A percentile compares a stretch with the other conserved stretches of the same genome.
These are phyloP conservation scores for Candida pseudofarinosa DNA, from an alignment of 805 yeast species.

Conservation along the genomic window DNA sequence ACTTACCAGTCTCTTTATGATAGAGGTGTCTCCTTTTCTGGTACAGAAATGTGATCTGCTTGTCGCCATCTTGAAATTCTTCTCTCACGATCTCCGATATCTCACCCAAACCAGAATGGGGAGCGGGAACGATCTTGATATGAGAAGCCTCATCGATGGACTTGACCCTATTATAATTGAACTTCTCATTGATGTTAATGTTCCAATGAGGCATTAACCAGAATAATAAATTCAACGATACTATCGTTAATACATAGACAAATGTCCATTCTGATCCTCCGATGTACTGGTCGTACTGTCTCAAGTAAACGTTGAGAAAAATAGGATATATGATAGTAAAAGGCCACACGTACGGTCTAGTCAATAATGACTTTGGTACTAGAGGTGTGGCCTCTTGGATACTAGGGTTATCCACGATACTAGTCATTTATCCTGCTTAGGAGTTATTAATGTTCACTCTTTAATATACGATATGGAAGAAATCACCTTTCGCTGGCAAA, in stretches of 20 bases:
- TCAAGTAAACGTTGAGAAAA: conserved; percentile 59
- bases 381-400: conserved; percentile 71
- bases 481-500: neutral
- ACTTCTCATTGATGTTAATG: conserved; percentile 59
- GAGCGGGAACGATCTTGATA: conserved; percentile 73
- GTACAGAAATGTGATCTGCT: conserved; percentile 70
- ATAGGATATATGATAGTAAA: conserved; percentile 74
- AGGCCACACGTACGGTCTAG: conserved; percentile 80
- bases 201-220: conserved; percentile 96
- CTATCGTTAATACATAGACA: conserved; percentile 71
- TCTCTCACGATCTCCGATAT: conserved; percentile 62
- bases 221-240: conserved; percentile 69
- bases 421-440: conserved; percentile 21
- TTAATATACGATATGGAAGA: neutral
- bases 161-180: conserved; percentile 59
- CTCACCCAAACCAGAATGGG: conserved; percentile 83
- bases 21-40: conserved; percentile 89
- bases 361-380: conserved; percentile 55
- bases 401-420: conserved; percentile 65
- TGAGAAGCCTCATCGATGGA: conserved; percentile 62
- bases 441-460: neutral
- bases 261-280: conserved; percentile 95
- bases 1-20: conserved; percentile 48
- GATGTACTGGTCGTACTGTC: conserved; percentile 75
- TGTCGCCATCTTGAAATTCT: conserved; percentile 50